Base-by-base conservation (phyloP, 805 yeast genomes). In the Yamadazyma olivae region DNA sequence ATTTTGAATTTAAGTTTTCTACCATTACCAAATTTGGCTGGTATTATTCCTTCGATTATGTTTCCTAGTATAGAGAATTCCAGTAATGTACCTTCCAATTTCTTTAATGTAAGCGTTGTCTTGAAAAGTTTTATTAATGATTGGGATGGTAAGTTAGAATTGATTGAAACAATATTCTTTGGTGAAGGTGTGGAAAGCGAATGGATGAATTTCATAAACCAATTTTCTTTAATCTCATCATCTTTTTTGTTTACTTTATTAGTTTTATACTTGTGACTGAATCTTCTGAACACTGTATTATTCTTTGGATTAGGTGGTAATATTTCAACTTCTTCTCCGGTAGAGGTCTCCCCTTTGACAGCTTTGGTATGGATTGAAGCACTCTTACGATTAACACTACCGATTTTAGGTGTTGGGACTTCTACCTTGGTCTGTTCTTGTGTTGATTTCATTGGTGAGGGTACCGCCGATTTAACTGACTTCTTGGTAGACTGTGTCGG, bases 51-150 rank as follows among this genome's bases (percentile, higher is more conserved):
- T 39, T 59, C 61, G 15, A 75, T 64, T 12, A 61, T 44, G 36
- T 63, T 69, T 35, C 69, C 72, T 38, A 65, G 71, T 25, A 71
- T 56, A 2, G 61, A 63, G 10, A 67, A 68, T 17, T 59, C 57
- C 13, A 56, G 51, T 8, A 75, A 61, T 3, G 79, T 62, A 0
- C 80, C 80, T 50, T 75, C 79, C 35, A 71, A 62, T 36, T 62
- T 55, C 46, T 73, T 71, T 49, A 74, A 52, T 42, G 63, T 65
- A 35, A 75, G 51, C 6, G 73, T 72, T 34, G 59, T 60, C 37
- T 58, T 62, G 36, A 68, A 56, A 7, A 64, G 51, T 17, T 61
- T 43, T 39, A 59, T 53, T 30, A 68, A 57, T 17, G 61, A 61
- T 4, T 19, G 34, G 3, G 71, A 49, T 9, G 46, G 42, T 28